phyloP scores from a whole-genome alignment of 2,329 filamentous ascomycete genomes.

The Arthrobotrys conoides region DNA sequence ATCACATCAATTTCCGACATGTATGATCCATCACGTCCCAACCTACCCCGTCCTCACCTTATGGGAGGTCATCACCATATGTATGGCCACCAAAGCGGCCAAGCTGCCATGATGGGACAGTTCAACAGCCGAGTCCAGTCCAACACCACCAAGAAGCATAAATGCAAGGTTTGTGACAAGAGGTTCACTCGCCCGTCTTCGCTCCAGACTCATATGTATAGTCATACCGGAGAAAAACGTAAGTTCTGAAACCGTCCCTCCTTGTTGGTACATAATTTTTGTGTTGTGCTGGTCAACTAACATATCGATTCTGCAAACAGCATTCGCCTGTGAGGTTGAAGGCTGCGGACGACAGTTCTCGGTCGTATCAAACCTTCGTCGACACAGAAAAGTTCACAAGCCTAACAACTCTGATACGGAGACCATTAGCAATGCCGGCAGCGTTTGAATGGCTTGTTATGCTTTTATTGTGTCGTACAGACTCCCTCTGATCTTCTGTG shows the following conservation, averaged over 20 bases:
- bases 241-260: constrained; percentile 69
- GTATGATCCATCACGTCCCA: constrained; percentile 51
- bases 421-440: constrained; percentile 58
- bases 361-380: constrained; percentile 92
- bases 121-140: constrained; percentile 97
- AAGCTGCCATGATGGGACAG: constrained; percentile 98
- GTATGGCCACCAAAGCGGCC: constrained; percentile 70
- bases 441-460: constrained; percentile 42
- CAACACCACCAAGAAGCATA: constrained; percentile 98
- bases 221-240: constrained; percentile 98
- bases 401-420: constrained; percentile 67
- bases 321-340: constrained; percentile 93
- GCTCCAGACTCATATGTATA: constrained; percentile 97
- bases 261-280: constrained; percentile 24
- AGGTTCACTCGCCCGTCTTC: constrained; percentile 95
- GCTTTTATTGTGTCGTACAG: constrained; percentile 9
- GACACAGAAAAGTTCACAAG: constrained; percentile 97
- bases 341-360: constrained; percentile 97
- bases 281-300: constrained; percentile 14
- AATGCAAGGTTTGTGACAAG: constrained; percentile 99
- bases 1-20: constrained; percentile 81
- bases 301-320: constrained; percentile 69
- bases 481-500: constrained; percentile 29
- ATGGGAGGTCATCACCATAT: constrained; percentile 65
- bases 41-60: constrained; percentile 81